Percentiles rank a stretch among this genome's conserved stretches.
Conservation (phyloP, 73 alveolate genomes). For the Paramecium sexaurelia region DNA sequence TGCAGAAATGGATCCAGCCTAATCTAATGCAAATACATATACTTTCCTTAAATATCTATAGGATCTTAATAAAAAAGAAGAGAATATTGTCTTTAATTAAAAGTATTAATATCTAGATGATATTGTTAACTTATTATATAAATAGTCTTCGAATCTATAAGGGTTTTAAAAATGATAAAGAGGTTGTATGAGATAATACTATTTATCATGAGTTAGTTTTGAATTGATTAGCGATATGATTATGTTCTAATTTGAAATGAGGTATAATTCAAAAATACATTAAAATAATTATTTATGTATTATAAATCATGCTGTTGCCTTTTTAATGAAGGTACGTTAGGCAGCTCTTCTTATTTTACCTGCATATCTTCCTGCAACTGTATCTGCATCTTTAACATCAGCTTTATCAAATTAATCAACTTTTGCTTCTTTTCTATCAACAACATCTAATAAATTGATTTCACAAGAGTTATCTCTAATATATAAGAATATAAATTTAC, state of each 20-base stretch:
- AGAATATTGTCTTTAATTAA: neutral
- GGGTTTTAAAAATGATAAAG: no score
- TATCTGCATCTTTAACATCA: constrained; percentile 63
- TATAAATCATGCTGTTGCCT: constrained; percentile 62
- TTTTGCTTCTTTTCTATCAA: constrained; percentile 68
- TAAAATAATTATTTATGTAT: constrained; percentile 4
- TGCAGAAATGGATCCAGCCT: constrained; percentile 63
- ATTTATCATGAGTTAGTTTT: no score
- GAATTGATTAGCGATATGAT: no score
- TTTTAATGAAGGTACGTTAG: constrained; percentile 51
- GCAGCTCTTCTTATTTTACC: constrained; percentile 62
- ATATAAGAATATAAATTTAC: neutral
- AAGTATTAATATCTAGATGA: neutral
- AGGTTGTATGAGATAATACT: no score
- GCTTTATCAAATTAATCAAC: constrained; percentile 68
- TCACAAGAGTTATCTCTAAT: constrained; percentile 65
- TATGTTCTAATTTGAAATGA: no score
- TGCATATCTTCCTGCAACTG: constrained; percentile 69
- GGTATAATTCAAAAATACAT: neutral
- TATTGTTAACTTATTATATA: neutral
- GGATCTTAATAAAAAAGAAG: neutral
- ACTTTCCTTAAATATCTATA: neutral
- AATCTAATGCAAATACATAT: constrained; percentile 52
- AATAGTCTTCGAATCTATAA: no score
- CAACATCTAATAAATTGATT: constrained; percentile 59